phyloP scores from a whole-genome alignment of 305 asterid species.

The Withania somnifera region DNA sequence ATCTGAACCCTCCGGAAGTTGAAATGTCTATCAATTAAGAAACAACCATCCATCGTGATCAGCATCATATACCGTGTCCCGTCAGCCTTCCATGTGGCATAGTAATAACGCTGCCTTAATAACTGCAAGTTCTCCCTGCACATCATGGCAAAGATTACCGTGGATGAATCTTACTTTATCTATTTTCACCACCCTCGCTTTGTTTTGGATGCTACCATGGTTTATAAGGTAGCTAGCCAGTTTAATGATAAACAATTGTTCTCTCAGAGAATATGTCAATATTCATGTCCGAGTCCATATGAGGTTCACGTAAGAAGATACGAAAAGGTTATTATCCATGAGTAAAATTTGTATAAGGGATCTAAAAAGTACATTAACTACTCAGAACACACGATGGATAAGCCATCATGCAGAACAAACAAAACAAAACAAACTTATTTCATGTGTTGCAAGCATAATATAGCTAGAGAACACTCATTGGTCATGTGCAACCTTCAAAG shows the following conservation, averaged over 20 bases:
- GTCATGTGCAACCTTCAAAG: neutral
- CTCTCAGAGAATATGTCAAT: neutral
- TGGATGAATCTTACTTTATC: neutral
- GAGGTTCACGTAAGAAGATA: neutral
- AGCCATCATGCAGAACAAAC: neutral
- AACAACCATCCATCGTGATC: conserved; percentile 92
- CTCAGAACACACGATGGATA: neutral
- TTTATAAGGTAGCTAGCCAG: neutral
- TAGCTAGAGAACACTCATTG: neutral
- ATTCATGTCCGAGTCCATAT: neutral
- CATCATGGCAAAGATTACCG: neutral
- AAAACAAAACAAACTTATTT: neutral
- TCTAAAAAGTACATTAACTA: neutral
- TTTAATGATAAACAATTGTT: neutral
- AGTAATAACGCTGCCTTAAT: conserved; percentile 89
- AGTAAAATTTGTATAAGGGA: neutral
- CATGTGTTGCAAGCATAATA: neutral
- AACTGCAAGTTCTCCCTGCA: conserved; percentile 88
- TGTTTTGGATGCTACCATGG: neutral
- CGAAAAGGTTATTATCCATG: neutral
- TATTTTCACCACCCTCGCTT: neutral
- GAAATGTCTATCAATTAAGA: conserved; percentile 82
- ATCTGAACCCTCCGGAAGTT: conserved; percentile 90
- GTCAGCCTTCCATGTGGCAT: conserved; percentile 99
- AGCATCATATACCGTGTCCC: conserved; percentile 99